Percentiles rank a stretch among this genome's conserved stretches.
These are phyloP conservation scores for Xylaria intraflava DNA, from an alignment of 495 filamentous ascomycete genomes.

Conservation along the genomic window DNA sequence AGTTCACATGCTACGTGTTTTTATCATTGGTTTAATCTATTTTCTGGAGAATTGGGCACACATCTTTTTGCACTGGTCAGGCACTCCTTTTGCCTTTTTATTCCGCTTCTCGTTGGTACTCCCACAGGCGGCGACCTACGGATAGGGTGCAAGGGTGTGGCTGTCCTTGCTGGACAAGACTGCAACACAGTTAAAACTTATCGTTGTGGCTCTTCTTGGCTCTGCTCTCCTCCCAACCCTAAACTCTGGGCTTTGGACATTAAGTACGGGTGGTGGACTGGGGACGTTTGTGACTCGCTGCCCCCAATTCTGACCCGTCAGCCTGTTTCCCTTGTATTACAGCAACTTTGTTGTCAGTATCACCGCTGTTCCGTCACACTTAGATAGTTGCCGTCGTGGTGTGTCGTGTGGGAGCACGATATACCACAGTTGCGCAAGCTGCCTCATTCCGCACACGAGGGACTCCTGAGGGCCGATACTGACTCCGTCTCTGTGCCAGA, in stretches of 20 bases:
- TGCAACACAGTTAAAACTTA: constrained; percentile 13
- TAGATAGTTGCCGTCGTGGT: constrained; percentile 21
- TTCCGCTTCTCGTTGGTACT: constrained; percentile 12
- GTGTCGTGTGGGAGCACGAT: constrained; percentile 24
- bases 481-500: constrained; percentile 28
- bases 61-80: constrained; percentile 4
- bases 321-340: constrained; percentile 33
- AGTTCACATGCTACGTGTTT: constrained; percentile 5
- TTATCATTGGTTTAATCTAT: constrained; percentile 25
- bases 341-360: constrained; percentile 38
- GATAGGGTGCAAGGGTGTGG: constrained; percentile 9
- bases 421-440: constrained; percentile 30
- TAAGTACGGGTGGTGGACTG: constrained; percentile 2
- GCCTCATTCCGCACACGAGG: constrained; percentile 23
- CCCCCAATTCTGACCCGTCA: constrained; percentile 37
- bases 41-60: constrained; percentile 9
- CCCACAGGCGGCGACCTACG: constrained; percentile 6
- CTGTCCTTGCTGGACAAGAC: constrained; percentile 19
- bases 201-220: constrained; percentile 13
- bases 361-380: constrained; percentile 35
- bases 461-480: constrained; percentile 28
- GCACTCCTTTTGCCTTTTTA: constrained; percentile 2
- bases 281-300: constrained; percentile 27
- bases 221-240: constrained; percentile 3
- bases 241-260: background rate